These are phyloP conservation scores for Coprinopsis marcescibilis DNA, from an alignment of 768 basidiomycete genomes.

Conservation along the genomic window DNA sequence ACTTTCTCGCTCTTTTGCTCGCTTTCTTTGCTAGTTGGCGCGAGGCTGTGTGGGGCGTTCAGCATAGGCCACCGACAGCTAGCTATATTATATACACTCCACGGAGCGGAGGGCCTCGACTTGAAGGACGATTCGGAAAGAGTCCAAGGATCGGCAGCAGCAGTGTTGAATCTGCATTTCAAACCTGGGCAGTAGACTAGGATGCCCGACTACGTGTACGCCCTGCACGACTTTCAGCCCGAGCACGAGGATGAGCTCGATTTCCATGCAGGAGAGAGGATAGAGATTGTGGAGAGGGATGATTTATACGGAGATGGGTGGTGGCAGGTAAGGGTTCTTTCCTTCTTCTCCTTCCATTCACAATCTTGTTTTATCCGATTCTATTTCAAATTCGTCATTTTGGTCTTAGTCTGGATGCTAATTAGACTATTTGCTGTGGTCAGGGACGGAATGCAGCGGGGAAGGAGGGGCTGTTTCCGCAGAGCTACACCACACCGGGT, in stretches of 20 bases:
- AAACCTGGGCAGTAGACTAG: slow-evolving; percentile 1
- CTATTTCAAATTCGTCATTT: background rate
- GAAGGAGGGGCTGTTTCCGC: slow-evolving; percentile 85
- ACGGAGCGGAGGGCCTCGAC: too few relatives aligned
- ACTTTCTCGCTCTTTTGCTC: too few relatives aligned
- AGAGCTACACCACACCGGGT: slow-evolving; percentile 72
- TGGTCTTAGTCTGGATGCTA: background rate
- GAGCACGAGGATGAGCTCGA: slow-evolving; percentile 93
- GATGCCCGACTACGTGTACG: slow-evolving; percentile 85
- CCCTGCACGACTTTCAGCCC: slow-evolving; percentile 80
- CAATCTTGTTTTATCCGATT: background rate
- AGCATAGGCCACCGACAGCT: too few relatives aligned
- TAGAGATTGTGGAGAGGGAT: slow-evolving; percentile 90
- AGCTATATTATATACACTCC: too few relatives aligned
- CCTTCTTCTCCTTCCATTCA: slow-evolving; percentile 7
- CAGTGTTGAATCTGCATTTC: background rate
- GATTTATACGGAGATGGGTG: slow-evolving; percentile 93
- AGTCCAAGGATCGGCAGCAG: background rate
- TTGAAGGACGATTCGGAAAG: background rate
- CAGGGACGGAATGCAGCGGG: slow-evolving; percentile 83
- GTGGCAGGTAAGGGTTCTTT: slow-evolving; percentile 56
- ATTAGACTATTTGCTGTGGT: slow-evolving; percentile 2
- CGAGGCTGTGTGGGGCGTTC: too few relatives aligned
- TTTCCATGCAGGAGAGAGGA: slow-evolving; percentile 79
- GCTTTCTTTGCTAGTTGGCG: too few relatives aligned